These are phyloP conservation scores for Styphnolobium japonicum DNA, from an alignment of 306 rosid species.

Conservation along the genomic window DNA sequence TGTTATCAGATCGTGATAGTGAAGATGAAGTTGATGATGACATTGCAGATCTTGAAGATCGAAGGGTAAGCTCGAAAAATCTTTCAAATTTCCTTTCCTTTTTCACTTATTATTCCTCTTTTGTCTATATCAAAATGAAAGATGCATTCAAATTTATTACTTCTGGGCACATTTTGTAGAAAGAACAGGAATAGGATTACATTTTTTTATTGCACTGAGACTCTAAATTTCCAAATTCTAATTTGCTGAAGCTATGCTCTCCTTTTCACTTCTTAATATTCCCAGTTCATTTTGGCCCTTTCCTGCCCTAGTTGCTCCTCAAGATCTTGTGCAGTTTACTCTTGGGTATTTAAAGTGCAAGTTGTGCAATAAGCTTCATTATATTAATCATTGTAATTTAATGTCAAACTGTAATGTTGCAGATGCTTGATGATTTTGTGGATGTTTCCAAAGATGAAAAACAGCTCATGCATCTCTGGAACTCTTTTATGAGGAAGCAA, in stretches of 20 bases:
- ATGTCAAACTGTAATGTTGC: constrained; percentile 39
- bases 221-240: not conserved
- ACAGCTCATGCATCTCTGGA: constrained; percentile 98
- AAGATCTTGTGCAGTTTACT: not conserved
- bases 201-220: not conserved
- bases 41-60: constrained; percentile 94
- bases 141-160: constrained; percentile 1
- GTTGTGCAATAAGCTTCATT: not conserved
- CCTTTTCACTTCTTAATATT: not conserved
- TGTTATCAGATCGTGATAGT: constrained; percentile 81
- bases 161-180: constrained; percentile 6
- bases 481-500: constrained; percentile 90
- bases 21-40: constrained; percentile 94
- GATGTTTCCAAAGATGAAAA: constrained; percentile 96
- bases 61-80: constrained; percentile 62
- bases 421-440: constrained; percentile 99
- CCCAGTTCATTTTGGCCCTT: not conserved
- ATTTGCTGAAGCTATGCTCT: constrained; percentile 8
- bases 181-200: not conserved
- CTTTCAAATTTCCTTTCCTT: not conserved
- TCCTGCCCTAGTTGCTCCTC: constrained; percentile 2
- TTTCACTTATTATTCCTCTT: not conserved
- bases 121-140: constrained; percentile 24
- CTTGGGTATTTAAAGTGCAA: constrained; percentile 3
- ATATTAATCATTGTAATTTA: constrained; percentile 6